Conservation (phyloP, 192 early-diverging fungal species). For the Powellomyces hirtus region DNA sequence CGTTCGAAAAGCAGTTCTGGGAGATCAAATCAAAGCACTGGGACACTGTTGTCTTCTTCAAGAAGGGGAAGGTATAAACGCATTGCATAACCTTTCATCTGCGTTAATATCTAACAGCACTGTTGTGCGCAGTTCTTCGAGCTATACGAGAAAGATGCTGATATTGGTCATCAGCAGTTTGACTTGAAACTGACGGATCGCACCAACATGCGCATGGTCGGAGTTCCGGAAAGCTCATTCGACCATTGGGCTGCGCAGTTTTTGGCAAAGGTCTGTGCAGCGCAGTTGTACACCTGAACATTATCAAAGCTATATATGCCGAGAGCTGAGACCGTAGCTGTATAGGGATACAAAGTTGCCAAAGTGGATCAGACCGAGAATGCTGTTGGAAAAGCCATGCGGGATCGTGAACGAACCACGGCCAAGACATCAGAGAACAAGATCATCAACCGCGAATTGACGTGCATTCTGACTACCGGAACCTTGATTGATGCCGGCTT, state of each 20-base stretch:
- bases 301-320: background rate
- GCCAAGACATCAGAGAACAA: constrained; percentile 47
- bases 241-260: constrained; percentile 73
- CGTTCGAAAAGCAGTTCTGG: constrained; percentile 99
- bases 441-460: constrained; percentile 82
- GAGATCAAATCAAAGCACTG: constrained; percentile 93
- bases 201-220: constrained; percentile 98
- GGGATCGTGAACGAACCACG: constrained; percentile 58
- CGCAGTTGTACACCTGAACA: background rate
- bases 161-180: constrained; percentile 93
- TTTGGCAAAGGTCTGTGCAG: too few relatives aligned
- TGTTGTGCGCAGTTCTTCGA: constrained; percentile 50
- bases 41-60: constrained; percentile 97
- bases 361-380: constrained; percentile 98
- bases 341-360: constrained; percentile 96
- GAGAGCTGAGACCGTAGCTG: too few relatives aligned
- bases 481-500: constrained; percentile 88
- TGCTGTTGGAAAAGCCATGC: constrained; percentile 88
- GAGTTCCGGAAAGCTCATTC: constrained; percentile 92
- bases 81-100: background rate
- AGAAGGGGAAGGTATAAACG: constrained; percentile 95
- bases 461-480: constrained; percentile 82
- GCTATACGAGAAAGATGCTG: constrained; percentile 98
- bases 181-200: constrained; percentile 95
- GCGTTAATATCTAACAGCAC: too few relatives aligned